A percentile compares a stretch with the other conserved stretches of the same genome.
phyloP scores from a whole-genome alignment of 2,329 filamentous ascomycete genomes.

The Cryphonectria carpinicola region DNA sequence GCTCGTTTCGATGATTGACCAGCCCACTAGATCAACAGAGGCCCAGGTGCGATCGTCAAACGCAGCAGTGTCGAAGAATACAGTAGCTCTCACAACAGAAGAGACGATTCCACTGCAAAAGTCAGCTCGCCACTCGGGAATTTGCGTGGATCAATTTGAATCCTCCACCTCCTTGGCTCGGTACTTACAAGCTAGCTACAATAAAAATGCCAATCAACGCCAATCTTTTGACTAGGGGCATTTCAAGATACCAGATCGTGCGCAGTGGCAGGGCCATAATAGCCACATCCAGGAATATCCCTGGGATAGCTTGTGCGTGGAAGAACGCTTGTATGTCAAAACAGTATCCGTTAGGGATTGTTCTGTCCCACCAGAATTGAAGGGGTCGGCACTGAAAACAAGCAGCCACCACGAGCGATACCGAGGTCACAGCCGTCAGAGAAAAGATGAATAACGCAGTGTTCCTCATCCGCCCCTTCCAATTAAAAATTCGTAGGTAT shows the following conservation, averaged over 20 bases:
- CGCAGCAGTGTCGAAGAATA: slow-evolving; percentile 31
- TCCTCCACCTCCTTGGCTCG: no score
- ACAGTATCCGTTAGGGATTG: slow-evolving; percentile 45
- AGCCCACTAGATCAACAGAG: slow-evolving; percentile 32
- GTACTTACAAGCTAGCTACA: slow-evolving; percentile 35
- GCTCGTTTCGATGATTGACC: slow-evolving; percentile 34
- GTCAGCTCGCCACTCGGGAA: background rate
- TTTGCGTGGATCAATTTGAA: background rate
- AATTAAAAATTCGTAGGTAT: slow-evolving; percentile 39
- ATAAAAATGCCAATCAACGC: slow-evolving; percentile 35
- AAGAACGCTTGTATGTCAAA: slow-evolving; percentile 36
- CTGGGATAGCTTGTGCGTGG: slow-evolving; percentile 33
- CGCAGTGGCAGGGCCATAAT: slow-evolving; percentile 35
- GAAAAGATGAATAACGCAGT: slow-evolving; percentile 31
- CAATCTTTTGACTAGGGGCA: slow-evolving; percentile 34
- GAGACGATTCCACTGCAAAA: slow-evolving; percentile 32
- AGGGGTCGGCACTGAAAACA: slow-evolving; percentile 45
- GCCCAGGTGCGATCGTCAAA: slow-evolving; percentile 33
- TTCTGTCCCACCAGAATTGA: slow-evolving; percentile 48
- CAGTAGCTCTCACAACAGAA: slow-evolving; percentile 31
- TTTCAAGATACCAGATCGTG: slow-evolving; percentile 36
- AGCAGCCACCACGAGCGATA: slow-evolving; percentile 32
- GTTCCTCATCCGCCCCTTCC: slow-evolving; percentile 32
- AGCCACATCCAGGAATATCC: slow-evolving; percentile 34
- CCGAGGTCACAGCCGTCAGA: slow-evolving; percentile 31